Base-by-base conservation (phyloP, 371 early-diverging fungal genomes). In the Mortierella sp. region DNA sequence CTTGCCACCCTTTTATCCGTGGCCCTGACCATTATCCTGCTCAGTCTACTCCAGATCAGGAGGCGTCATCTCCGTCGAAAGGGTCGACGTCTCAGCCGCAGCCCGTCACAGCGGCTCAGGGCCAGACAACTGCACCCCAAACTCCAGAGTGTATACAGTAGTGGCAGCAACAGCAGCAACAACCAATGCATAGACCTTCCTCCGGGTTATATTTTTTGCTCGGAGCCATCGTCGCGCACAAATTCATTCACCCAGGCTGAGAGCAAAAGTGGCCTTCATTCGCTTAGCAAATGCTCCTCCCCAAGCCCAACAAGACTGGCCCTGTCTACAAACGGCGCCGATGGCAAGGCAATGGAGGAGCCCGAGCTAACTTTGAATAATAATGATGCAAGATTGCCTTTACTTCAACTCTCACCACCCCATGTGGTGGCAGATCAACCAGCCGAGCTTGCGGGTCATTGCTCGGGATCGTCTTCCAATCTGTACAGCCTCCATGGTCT, bases 11-110 rank as follows among this genome's bases (percentile, higher is more conserved):
- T 75, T 26, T 43, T 75, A 26, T 75, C 75, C 16, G 66, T 75
- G 26, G 63, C 75, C 7, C 50, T 75, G 56, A 66, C 70, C 23
- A 70, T 75, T 66, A 62, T 72, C 68, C 30, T 76, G 30, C 72
- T 76, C 53, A 71, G 77, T 57, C 77, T 76, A 44, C 68, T 76
- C 43, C 72, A 76, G 62, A 62, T 46, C 62, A 71, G 64, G 65
- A 71, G 64, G 62, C 60, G 67, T 19, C 58, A 47, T 25, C 11
- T 68, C 15, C 70, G 75, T 4, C 57, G 64, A 19, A 65, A 47
- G 43, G 58, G 60, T 4, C 67, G 63, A 53, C 62, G 60, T 29
- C 51, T 50, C 57, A 66, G 66, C 18, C 37, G 57, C 5, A 5
- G 21, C 50, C 50, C n/a, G 50, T 50, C 50, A 50, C 50, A 25